Percentiles rank a stretch among this genome's conserved stretches.
These are phyloP conservation scores for Petunia hybrid DNA, from an alignment of 305 asterid species.

Conservation along the genomic window DNA sequence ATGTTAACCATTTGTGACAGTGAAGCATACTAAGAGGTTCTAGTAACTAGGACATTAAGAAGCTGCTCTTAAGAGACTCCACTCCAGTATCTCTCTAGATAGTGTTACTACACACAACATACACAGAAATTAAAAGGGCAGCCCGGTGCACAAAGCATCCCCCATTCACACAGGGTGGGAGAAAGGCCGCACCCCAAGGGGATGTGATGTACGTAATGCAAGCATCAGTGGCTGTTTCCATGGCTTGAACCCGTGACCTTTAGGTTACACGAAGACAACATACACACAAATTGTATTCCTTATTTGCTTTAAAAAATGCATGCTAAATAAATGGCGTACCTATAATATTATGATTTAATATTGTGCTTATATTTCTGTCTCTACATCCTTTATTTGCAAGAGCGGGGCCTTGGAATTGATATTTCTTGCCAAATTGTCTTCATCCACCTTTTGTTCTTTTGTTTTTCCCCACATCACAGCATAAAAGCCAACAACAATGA, in stretches of 20 bases:
- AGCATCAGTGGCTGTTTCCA: too few species aligned
- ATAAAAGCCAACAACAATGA: slow-evolving; percentile 83
- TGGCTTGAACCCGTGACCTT: too few species aligned
- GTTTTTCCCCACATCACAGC: slow-evolving; percentile 92
- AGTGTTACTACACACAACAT: not conserved
- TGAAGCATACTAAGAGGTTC: not conserved
- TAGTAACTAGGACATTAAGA: too few species aligned
- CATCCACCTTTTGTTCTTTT: slow-evolving; percentile 51
- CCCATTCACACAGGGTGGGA: too few species aligned
- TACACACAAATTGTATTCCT: not conserved
- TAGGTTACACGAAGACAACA: too few species aligned
- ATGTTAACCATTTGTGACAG: not conserved
- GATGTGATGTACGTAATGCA: too few species aligned
- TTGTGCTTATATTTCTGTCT: slow-evolving; percentile 31
- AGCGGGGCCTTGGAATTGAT: slow-evolving; percentile 55
- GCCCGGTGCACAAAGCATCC: too few species aligned
- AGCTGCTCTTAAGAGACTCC: not conserved
- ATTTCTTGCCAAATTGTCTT: slow-evolving; percentile 35
- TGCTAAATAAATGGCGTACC: slow-evolving; percentile 15
- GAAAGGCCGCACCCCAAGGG: too few species aligned
- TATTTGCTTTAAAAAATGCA: not conserved
- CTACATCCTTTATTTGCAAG: slow-evolving; percentile 44
- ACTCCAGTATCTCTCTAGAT: not conserved
- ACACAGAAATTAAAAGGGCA: not conserved
- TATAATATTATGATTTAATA: not conserved